These are phyloP conservation scores for Lachnum nothofagi DNA, from an alignment of 2,329 filamentous ascomycete genomes.

Conservation along the genomic window DNA sequence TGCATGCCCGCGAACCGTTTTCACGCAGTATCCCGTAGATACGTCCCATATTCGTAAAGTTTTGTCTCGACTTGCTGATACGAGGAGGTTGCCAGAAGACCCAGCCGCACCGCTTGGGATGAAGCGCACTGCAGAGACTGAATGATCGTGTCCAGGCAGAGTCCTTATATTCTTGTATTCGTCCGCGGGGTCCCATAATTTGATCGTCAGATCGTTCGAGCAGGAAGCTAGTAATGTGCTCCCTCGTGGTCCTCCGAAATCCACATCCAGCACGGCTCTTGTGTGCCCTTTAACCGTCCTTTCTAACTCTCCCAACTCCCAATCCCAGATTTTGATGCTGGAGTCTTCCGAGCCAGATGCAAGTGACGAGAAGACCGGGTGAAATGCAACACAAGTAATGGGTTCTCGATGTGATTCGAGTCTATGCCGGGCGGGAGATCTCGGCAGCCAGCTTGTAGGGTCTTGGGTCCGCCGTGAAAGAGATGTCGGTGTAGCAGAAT, in stretches of 20 bases:
- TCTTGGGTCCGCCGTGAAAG: conserved; percentile 77
- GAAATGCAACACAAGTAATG: conserved; percentile 85
- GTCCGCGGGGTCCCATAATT: conserved; percentile 86
- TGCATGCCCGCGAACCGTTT: conserved; percentile 78
- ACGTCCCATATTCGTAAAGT: conserved; percentile 88
- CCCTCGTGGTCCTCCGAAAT: conserved; percentile 81
- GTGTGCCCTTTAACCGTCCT: conserved; percentile 89
- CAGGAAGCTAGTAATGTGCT: conserved; percentile 64
- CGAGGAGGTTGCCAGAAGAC: conserved; percentile 77
- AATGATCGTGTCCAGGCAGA: conserved; percentile 86
- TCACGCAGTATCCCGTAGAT: conserved; percentile 85
- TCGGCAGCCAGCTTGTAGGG: conserved; percentile 80
- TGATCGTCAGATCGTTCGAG: conserved; percentile 86
- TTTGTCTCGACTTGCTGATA: conserved; percentile 80
- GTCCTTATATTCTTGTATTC: conserved; percentile 95
- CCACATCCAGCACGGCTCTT: conserved; percentile 78
- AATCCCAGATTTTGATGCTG: conserved; percentile 97
- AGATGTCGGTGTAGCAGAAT: conserved; percentile 71
- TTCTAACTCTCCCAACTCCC: conserved; percentile 87
- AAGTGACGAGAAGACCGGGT: conserved; percentile 83
- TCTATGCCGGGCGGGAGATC: conserved; percentile 72
- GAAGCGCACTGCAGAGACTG: conserved; percentile 81
- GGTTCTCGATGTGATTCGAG: conserved; percentile 76
- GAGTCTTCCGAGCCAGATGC: conserved; percentile 88
- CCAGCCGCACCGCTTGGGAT: conserved; percentile 77